Base-by-base conservation (phyloP, 2,329 filamentous ascomycete genomes). In the Ophiostoma sp. region DNA sequence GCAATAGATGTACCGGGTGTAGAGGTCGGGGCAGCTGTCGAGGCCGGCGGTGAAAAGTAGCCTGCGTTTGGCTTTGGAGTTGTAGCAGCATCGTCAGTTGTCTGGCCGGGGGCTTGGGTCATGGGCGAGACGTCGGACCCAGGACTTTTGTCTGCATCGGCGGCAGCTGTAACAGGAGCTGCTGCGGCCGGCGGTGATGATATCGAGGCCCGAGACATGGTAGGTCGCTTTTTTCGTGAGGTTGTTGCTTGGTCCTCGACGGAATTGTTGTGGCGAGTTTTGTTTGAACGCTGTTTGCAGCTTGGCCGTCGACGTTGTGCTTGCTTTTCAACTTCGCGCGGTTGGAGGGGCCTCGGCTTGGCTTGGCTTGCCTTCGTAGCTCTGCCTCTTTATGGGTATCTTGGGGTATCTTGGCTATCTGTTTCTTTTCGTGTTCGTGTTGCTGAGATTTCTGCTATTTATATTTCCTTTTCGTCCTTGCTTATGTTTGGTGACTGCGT, bases 101-200 rank as follows among this genome's bases (percentile, higher is more conserved):
- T 17, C 28, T 68, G 50, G 12, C 28, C 31, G 76, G 81, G 69
- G 66, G 69, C 59, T 69, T 78, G 74, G 76, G 84, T 81, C 71
- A 79, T 80, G 36, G 85, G 84, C 73, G 85, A 86, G 72, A 86
- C 77, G 63, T 85, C 83, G 22, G 82, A 83, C 75, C 82, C 83
- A 69, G 83, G 79, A 74, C 81, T 83, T 70, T 79, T 77, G 63
- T 74, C 76, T 42, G 71, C 68, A 28, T 75, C 42, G 8, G 77
- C n/a, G 1, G 73, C 68, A 25, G 73, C 69, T 28, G 36, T 28
- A 72, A 74, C 50, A 25, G 59, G 45, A 19, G 52, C 31, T n/a
- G 52, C 22, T 3, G 42, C 39, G 1, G 71, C 17, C 9, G 64
- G 33, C 8, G 63, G 15, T 15, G 57, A 42, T 7, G 59, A 19